Conservation (phyloP, 306 rosid genomes). For the Cicer bijugum region DNA sequence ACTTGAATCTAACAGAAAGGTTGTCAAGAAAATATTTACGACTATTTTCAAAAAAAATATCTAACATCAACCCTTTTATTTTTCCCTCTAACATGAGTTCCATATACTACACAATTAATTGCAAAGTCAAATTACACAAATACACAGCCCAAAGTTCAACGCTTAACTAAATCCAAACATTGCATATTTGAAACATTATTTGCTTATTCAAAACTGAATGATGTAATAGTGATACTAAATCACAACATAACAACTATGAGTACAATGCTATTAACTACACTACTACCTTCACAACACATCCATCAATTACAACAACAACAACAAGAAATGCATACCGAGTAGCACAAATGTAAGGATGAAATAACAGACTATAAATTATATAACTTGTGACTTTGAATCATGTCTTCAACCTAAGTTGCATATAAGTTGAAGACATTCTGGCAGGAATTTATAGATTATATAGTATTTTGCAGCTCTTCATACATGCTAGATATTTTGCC, state of each 20-base stretch:
- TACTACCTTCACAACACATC: constrained; percentile 47
- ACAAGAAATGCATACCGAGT: constrained; percentile 20
- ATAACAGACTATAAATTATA: constrained; percentile 37
- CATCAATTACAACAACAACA: constrained; percentile 33
- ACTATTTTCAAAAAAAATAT: too few relatives aligned
- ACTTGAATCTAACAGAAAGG: too few relatives aligned
- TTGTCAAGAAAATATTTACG: too few relatives aligned
- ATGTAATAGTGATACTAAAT: constrained; percentile 36
- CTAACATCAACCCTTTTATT: too few relatives aligned
- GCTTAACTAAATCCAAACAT: not conserved
- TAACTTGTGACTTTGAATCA: constrained; percentile 37
- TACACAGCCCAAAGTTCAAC: constrained; percentile 2
- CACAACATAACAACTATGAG: constrained; percentile 42
- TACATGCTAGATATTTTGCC: constrained; percentile 43
- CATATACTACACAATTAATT: constrained; percentile 1
- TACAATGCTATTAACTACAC: constrained; percentile 17
- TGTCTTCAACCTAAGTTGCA: constrained; percentile 40
- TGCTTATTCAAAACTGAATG: constrained; percentile 45
- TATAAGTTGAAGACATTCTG: constrained; percentile 38
- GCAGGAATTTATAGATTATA: constrained; percentile 40
- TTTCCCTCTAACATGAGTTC: not conserved
- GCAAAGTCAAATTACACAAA: not conserved
- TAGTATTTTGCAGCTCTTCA: constrained; percentile 43
- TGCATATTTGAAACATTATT: constrained; percentile 23
- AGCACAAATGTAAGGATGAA: constrained; percentile 43